These are phyloP conservation scores for Pleurotus tuber-regium DNA, from an alignment of 768 basidiomycete genomes.

Conservation along the genomic window DNA sequence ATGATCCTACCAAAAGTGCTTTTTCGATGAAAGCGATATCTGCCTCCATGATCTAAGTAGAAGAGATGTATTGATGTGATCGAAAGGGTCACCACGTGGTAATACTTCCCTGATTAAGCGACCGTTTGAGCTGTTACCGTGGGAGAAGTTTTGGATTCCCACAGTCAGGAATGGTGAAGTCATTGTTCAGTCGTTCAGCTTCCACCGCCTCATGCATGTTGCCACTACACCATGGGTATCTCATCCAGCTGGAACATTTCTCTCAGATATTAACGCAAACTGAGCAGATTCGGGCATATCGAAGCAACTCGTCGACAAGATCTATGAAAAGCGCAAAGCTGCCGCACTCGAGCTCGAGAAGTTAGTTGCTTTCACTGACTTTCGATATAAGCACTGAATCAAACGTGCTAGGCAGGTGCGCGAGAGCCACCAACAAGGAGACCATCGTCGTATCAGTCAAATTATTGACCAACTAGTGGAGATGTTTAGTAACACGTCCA, in stretches of 20 bases:
- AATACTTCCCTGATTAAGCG: too few relatives aligned
- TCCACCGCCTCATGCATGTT: too few relatives aligned
- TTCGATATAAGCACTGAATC: slow-evolving; percentile 1
- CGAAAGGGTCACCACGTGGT: too few relatives aligned
- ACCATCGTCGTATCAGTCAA: slow-evolving; percentile 74
- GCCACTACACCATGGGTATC: background rate
- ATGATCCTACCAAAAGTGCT: slow-evolving; percentile 52
- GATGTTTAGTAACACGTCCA: slow-evolving; percentile 82
- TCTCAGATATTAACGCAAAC: background rate
- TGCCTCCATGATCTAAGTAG: too few relatives aligned
- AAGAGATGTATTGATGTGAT: too few relatives aligned
- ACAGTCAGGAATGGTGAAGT: too few relatives aligned
- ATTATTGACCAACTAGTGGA: slow-evolving; percentile 95
- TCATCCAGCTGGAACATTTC: background rate
- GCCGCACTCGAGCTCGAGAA: slow-evolving; percentile 96
- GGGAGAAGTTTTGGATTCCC: too few relatives aligned
- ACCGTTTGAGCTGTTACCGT: too few relatives aligned
- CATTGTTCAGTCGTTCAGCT: too few relatives aligned
- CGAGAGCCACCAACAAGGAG: slow-evolving; percentile 80
- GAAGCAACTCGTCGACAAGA: slow-evolving; percentile 86
- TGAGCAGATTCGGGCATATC: slow-evolving; percentile 65
- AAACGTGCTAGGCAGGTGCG: slow-evolving; percentile 63
- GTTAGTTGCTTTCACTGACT: slow-evolving; percentile 36
- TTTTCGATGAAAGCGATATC: slow-evolving; percentile 43
- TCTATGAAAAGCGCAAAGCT: slow-evolving; percentile 95